phyloP scores from a whole-genome alignment of 805 yeast species.

The Zygotorulaspora florentina region DNA sequence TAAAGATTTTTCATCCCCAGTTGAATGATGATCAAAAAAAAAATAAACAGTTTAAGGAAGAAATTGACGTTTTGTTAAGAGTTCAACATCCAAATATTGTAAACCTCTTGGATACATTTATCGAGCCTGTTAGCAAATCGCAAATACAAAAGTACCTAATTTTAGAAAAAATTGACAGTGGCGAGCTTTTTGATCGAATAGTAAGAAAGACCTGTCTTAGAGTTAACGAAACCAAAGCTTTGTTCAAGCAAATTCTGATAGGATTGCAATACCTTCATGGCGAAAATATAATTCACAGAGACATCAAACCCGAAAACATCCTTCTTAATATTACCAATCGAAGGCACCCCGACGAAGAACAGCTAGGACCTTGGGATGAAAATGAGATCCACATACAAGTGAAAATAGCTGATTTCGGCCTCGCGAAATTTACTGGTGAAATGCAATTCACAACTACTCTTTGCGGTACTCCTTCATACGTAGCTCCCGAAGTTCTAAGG shows the following conservation, averaged over 20 bases:
- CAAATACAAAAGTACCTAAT: slow-evolving; percentile 53
- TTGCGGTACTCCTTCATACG: slow-evolving; percentile 86
- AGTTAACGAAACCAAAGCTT: slow-evolving; percentile 57
- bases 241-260: slow-evolving; percentile 59
- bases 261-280: slow-evolving; percentile 68
- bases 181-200: slow-evolving; percentile 71
- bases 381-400: slow-evolving; percentile 60
- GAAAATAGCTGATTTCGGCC: slow-evolving; percentile 81
- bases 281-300: slow-evolving; percentile 69
- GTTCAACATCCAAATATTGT: slow-evolving; percentile 71
- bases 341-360: slow-evolving; percentile 28
- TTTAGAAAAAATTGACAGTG: slow-evolving; percentile 67
- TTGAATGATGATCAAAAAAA: slow-evolving; percentile 39
- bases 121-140: slow-evolving; percentile 48
- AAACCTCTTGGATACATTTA: slow-evolving; percentile 53
- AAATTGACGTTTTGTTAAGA: slow-evolving; percentile 58
- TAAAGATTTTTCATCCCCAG: slow-evolving; percentile 66
- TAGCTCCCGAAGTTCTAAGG: slow-evolving; percentile 70
- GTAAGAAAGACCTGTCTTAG: slow-evolving; percentile 58
- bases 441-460: slow-evolving; percentile 68
- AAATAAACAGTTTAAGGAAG: slow-evolving; percentile 52
- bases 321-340: slow-evolving; percentile 49
- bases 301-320: slow-evolving; percentile 75
- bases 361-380: slow-evolving; percentile 42
- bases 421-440: slow-evolving; percentile 60